Base-by-base conservation (phyloP, 2,329 filamentous ascomycete species). In the Nannizziopsis arthrosporioides region DNA sequence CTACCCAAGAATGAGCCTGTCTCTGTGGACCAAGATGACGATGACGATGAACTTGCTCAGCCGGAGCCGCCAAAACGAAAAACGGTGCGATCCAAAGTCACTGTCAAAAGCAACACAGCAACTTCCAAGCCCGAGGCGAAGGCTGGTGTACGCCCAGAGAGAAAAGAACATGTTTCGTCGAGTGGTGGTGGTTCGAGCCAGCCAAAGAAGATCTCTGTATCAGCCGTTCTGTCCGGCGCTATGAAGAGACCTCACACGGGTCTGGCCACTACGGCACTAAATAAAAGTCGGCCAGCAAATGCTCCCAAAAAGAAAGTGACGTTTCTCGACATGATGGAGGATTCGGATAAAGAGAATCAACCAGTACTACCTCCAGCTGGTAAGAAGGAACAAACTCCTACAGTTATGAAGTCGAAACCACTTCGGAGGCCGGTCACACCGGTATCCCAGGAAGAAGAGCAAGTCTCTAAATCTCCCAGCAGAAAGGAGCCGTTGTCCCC, bases 301-400 rank as follows among this genome's bases (percentile, higher is more conserved):
- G 6, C 58, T 61, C 8, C 61, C 1, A 61, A 65, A 44, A 72
- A 71, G 58, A 72, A 64, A 37, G 71, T 73, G 18, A 72, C 69
- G 2, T 73, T 73, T 52, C 60, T 69, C 48, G 67, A 72, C 47
- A 51, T 61, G 19, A 52, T 60, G 1, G 58, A 61, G 2, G 66
- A 66, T 4, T 66, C 66, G 3, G 69, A 71, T 19, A 67, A 69
- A 42, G 62, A 67, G 9, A 46, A 46, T n/a, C 35, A 40, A 15
- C 44, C 44, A 12, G 2, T 46, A 11, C 19, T 19, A 5, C 5
- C 27, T 2, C 22, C 37, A 19, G 36, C 11, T 1, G 15, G 35
- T 40, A 44, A 53, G 32, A 46, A 59, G 3, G 38, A 57, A 18
- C 49, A 58, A 30, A 42, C 56, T 12, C 58, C 62, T 40, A 57